Base-by-base conservation (phyloP, 2,329 filamentous ascomycete species). In the Elsinoe necatrix region DNA sequence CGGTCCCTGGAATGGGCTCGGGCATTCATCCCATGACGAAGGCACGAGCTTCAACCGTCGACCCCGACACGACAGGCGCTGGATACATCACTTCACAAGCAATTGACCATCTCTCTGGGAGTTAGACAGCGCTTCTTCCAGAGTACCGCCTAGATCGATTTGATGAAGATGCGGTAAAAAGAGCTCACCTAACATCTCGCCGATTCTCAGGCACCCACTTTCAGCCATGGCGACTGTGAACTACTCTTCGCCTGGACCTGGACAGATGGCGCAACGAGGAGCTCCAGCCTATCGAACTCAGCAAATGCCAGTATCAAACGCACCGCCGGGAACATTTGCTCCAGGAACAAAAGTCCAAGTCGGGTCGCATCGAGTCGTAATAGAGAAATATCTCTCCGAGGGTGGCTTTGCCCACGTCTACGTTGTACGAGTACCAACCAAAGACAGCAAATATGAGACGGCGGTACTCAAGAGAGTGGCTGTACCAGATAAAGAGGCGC, bases 391-490 rank as follows among this genome's bases (percentile, higher is more conserved):
- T 73, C 85, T 98, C 50, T 97, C 93, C 61, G 93, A 98, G 75
- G 93, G 93, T 63, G 93, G 93, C 39, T 98, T 98, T 68, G 93
- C 93, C 65, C 93, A 98, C 72, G 93, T 98, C 67, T 98, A 98
- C 74, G 85, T 97, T 51, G 93, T 97, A 69, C 89, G 87, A 70
- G 77, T 97, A 59, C 84, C 89, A 31, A 80, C 85, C 63, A 80
- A 88, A 57, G 77, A 91, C 67, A 82, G 88, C 69, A 87, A 87
- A 61, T 85, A 86, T 62, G 87, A 95, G 64, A 77, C 83, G 65
- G 90, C 89, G 11, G 91, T 96, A 50, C 77, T 96, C 67, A 96
- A 98, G 79, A 81, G 93, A 68, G 93, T 98, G 58, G 93, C 93
- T 34, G 93, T 97, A 54, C 90, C 93, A 29, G 93, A 98, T 73